Evolutionary conservation across 208 protist species (phyloP), one percentile per base, ranked within the genome.

Genomic region (Leishmania braziliensis): DNA sequence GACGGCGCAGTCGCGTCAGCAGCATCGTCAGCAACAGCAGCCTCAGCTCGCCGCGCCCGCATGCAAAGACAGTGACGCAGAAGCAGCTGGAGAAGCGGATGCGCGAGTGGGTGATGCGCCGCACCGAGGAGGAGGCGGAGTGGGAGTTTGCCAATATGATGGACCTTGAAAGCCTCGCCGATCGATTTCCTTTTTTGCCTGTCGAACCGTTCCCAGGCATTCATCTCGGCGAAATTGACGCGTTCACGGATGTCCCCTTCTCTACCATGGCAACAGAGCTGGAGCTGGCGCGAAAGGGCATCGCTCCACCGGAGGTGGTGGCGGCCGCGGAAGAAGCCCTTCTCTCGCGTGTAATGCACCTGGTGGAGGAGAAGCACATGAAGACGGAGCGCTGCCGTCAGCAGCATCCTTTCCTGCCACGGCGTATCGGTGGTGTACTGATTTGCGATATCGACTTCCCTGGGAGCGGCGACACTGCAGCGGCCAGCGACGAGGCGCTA

Each of bases 61-160:
- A 84, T 68, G 66, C 69, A 23, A 84, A 84, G 65, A 70, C 74
- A 53, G 63, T 48, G 43, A 26, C 66, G 63, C 80, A 76, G 75
- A 78, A 79, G 80, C 78, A 78, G 76, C 63, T 93, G 68, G 85
- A 93, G 82, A 90, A 88, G 78, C 77, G 78, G 66, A 91, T 93
- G 79, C 69, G 66, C 23, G 87, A 92, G 33, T 76, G 87, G 48
- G 88, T 88, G 46, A 74, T 77, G 46, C 83, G 81, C 20, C 60
- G 86, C 1, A 87, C 85, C 1, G 85, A 91, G 71, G 89, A 92
- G 16, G 90, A 89, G 58, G 73, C 80, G 4, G 75, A 65, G 70
- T 83, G 75, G 58, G 84, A 83, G 51, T 81, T 68, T n/a, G 76
- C 80, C 10, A 77, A 73, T 43, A 82, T 86, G 70, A 87, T 78